Evolutionary conservation across 257 asterid genomes (phyloP).

Genomic region (Hygrophila difformis): DNA sequence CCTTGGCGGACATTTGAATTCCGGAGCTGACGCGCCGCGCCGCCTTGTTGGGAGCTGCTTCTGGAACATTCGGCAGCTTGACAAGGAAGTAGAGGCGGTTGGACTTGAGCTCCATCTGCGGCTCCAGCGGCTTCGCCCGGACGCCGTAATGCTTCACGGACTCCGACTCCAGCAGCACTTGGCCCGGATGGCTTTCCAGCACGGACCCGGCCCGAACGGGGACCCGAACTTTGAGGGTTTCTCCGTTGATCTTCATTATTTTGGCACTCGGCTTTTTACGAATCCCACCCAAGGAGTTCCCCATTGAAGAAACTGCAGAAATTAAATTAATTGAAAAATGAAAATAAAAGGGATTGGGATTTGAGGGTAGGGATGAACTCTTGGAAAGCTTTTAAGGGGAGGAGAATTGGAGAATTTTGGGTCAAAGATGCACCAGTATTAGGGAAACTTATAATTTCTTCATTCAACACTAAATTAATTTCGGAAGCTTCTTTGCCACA

Average conservation of each 20-base stretch:
- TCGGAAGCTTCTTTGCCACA: too few species aligned
- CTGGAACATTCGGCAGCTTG: too few species aligned
- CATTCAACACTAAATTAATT: too few species aligned
- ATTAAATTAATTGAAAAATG: too few species aligned
- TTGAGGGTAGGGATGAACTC: too few species aligned
- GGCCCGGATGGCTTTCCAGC: conserved; percentile 45
- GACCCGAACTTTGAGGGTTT: conserved; percentile 50
- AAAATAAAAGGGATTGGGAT: too few species aligned
- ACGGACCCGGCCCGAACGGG: conserved; percentile 63
- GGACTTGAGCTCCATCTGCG: conserved; percentile 60
- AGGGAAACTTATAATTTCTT: too few species aligned
- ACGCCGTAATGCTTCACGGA: conserved; percentile 72
- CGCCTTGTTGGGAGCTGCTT: too few species aligned
- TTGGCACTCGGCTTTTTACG: conserved; percentile 38
- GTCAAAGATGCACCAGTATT: too few species aligned
- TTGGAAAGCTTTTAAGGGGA: too few species aligned
- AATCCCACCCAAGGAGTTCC: conserved; percentile 34
- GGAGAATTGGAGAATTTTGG: too few species aligned
- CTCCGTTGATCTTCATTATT: conserved; percentile 77
- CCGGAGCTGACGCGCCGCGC: conserved; percentile 87
- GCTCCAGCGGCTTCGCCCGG: conserved; percentile 78
- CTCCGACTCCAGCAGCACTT: conserved; percentile 65
- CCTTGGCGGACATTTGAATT: conserved; percentile 91
- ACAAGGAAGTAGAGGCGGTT: conserved; percentile 69
- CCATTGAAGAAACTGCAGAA: too few species aligned